phyloP scores from a whole-genome alignment of 1,139 yeast species.

The Debaryomyces singareniensis region DNA sequence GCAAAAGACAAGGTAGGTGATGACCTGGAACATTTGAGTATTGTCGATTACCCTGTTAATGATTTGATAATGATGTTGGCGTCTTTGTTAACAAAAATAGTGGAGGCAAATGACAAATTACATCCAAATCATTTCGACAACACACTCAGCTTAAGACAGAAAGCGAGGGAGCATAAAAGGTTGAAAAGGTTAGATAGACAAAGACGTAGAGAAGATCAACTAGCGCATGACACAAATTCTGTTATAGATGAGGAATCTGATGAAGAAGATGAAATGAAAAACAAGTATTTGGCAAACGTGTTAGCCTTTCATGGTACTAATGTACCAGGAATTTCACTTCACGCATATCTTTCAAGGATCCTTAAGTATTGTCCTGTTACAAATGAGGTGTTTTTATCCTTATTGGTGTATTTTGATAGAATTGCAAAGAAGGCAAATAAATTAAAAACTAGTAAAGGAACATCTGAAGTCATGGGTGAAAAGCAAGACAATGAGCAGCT shows the following conservation, averaged over 20 bases:
- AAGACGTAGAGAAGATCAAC: conserved; percentile 6
- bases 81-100: conserved; percentile 75
- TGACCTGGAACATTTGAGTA: conserved; percentile 53
- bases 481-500: conserved; percentile 41
- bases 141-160: conserved; percentile 42
- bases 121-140: conserved; percentile 66
- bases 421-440: conserved; percentile 84
- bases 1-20: conserved; percentile 17
- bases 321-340: conserved; percentile 87
- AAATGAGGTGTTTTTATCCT: conserved; percentile 85
- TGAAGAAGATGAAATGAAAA: conserved; percentile 42
- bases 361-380: conserved; percentile 96
- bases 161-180: conserved; percentile 32
- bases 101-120: conserved; percentile 84
- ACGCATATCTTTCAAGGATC: conserved; percentile 83
- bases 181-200: conserved; percentile 17
- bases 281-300: conserved; percentile 64
- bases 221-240: conserved; percentile 11
- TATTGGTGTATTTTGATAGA: conserved; percentile 89
- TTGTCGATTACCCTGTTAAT: conserved; percentile 77
- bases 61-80: conserved; percentile 81
- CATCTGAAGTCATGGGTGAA: conserved; percentile 6
- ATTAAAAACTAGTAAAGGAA: conserved; percentile 15
- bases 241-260: conserved; percentile 24
- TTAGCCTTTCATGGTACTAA: conserved; percentile 93